Percentiles rank a stretch among this genome's conserved stretches.
phyloP scores from a whole-genome alignment of 371 early-diverging fungal genomes.

The Chytridium lagenaria region DNA sequence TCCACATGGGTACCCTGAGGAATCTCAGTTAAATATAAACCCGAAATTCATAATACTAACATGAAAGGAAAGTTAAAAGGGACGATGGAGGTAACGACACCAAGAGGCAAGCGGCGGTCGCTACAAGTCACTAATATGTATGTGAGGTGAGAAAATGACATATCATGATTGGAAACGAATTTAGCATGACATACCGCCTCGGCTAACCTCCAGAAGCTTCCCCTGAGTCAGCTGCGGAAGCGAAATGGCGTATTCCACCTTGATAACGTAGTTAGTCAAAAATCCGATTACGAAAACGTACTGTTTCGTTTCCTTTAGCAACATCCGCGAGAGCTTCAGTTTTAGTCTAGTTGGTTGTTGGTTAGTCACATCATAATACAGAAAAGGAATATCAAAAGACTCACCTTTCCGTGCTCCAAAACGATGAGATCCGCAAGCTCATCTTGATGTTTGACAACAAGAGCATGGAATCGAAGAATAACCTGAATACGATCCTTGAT shows the following conservation, averaged over 20 bases:
- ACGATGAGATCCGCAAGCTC: conserved; percentile 73
- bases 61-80: conserved; percentile 80
- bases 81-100: conserved; percentile 74
- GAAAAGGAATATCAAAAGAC: conserved; percentile 29
- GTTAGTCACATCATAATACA: not conserved
- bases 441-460: conserved; percentile 58
- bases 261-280: not conserved
- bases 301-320: conserved; percentile 53
- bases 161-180: not conserved
- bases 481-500: conserved; percentile 62
- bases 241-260: conserved; percentile 63
- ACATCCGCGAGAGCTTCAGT: conserved; percentile 50
- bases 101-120: conserved; percentile 65
- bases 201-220: conserved; percentile 37
- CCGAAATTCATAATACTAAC: no score
- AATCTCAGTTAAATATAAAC: no score
- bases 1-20: conserved; percentile 68
- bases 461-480: conserved; percentile 63
- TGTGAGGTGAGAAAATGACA: conserved; percentile 3
- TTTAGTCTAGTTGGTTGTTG: conserved; percentile 36
- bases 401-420: conserved; percentile 71
- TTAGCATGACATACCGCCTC: conserved; percentile 28
- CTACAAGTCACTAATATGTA: conserved; percentile 58
- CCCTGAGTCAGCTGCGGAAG: conserved; percentile 62
- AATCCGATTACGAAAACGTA: no score